phyloP scores from a whole-genome alignment of 164 flowering plant species.

The Chimonanthus salicifolius region DNA sequence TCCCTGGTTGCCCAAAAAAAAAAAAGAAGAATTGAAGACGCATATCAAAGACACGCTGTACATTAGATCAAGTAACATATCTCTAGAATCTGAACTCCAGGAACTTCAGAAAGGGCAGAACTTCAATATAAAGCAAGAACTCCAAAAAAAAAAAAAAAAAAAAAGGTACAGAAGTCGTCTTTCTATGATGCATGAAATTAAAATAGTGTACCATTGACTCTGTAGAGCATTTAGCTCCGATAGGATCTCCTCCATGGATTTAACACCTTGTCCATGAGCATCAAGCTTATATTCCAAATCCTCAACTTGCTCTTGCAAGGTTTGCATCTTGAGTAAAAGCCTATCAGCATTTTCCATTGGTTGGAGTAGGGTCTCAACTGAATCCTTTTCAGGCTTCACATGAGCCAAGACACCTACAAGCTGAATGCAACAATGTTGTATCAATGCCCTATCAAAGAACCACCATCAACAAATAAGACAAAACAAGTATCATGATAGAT shows the following conservation, averaged over 20 bases:
- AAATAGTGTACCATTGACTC: constrained; percentile 7
- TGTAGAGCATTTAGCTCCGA: constrained; percentile 50
- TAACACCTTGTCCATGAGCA: constrained; percentile 63
- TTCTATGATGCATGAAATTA: not conserved
- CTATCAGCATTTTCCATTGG: constrained; percentile 76
- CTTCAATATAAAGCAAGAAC: not conserved
- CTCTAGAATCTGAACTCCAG: not conserved
- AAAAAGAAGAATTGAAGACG: not conserved
- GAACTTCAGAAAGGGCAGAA: not conserved
- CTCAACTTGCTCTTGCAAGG: constrained; percentile 55
- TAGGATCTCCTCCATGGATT: constrained; percentile 69
- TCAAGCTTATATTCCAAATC: constrained; percentile 81
- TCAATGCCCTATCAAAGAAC: not conserved
- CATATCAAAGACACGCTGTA: not conserved
- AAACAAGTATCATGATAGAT: not conserved
- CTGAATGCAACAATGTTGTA: constrained; percentile 26
- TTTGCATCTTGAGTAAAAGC: constrained; percentile 53
- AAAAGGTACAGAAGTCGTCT: not conserved
- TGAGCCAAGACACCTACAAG: constrained; percentile 82
- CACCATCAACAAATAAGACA: not conserved
- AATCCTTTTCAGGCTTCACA: constrained; percentile 70
- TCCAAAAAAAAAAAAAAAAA: too few species aligned
- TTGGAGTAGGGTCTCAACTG: constrained; percentile 54
- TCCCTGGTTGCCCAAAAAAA: constrained; percentile 37
- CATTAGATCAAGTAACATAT: not conserved